Percentiles rank a stretch among this genome's conserved stretches.
phyloP scores from a whole-genome alignment of 176 grass and related monocot genomes.

The Triticum urartu region DNA sequence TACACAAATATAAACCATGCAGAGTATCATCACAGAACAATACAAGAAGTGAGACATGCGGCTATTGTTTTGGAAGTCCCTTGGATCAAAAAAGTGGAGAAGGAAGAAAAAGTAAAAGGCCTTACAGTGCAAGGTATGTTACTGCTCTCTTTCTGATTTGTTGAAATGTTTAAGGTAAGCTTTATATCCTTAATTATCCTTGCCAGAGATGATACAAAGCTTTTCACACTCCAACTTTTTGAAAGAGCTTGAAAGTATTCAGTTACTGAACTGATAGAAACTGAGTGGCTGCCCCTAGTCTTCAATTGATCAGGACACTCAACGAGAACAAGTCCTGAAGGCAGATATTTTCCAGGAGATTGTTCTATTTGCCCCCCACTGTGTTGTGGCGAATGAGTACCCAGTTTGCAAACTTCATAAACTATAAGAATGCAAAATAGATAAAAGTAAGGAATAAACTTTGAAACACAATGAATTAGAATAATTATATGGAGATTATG shows the following conservation, averaged over 20 bases:
- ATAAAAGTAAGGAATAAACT: slow-evolving; percentile 16
- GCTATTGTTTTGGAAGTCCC: slow-evolving; percentile 18
- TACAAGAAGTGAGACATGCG: neutral
- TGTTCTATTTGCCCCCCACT: slow-evolving; percentile 68
- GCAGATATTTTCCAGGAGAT: slow-evolving; percentile 61
- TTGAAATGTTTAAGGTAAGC: slow-evolving; percentile 58
- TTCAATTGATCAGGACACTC: slow-evolving; percentile 91
- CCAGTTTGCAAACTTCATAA: slow-evolving; percentile 94
- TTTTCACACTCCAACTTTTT: slow-evolving; percentile 83
- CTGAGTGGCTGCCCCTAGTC: slow-evolving; percentile 45
- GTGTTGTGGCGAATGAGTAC: slow-evolving; percentile 71
- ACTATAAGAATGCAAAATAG: slow-evolving; percentile 46
- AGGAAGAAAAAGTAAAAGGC: slow-evolving; percentile 9
- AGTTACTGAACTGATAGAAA: slow-evolving; percentile 62
- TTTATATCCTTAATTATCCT: slow-evolving; percentile 83
- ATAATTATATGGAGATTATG: slow-evolving; percentile 12
- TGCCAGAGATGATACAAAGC: slow-evolving; percentile 64
- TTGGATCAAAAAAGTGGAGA: slow-evolving; percentile 23
- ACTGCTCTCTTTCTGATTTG: slow-evolving; percentile 88
- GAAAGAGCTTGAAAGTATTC: slow-evolving; percentile 83
- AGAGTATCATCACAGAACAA: slow-evolving; percentile 5
- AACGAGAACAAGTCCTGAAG: slow-evolving; percentile 80
- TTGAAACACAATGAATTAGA: slow-evolving; percentile 21
- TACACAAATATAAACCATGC: neutral
- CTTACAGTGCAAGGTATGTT: slow-evolving; percentile 82